Evolutionary conservation across 2,329 filamentous ascomycete species (phyloP), one percentile per base, ranked within the genome.

Genomic region (Diaporthe destruens): DNA sequence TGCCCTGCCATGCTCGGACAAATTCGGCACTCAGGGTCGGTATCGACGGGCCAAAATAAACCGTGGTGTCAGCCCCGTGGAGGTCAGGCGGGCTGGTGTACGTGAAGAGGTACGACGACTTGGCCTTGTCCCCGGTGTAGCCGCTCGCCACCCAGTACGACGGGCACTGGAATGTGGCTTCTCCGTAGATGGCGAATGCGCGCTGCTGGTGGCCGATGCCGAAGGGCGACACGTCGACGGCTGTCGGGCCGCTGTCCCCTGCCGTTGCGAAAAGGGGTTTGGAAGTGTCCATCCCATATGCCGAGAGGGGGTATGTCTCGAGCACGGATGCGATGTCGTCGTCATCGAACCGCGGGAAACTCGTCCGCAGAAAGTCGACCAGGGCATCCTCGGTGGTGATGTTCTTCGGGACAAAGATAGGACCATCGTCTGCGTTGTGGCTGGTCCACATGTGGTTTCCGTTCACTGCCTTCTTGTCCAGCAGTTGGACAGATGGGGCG

Each of bases 101-200:
- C 14, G 56, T 59, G 56, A 59, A 59, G 36, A 59, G 56, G 56
- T 59, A 59, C 18, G 56, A 59, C 56, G 56, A 59, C 56, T 59
- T 59, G n/a, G 20, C 34, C 7, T 14, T 5, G 56, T 59, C 36
- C 14, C 56, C 56, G 2, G 56, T 59, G 56, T 42, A 59, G 36
- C 56, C 56, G n/a, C 36, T 59, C 6, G 56, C 56, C 8, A 59
- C 7, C 56, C 56, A 59, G 56, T 59, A 59, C 6, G 56, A 59
- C 20, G 56, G 36, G 23, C 56, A 59, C n/a, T 59, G 56, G 34
- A 59, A 42, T 20, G 56, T 59, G 12, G 36, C 36, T 14, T 59
- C 56, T 0, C n/a, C 56, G 56, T 59, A 59, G 56, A 59, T 42
- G 56, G 56, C 56, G 56, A 25, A 14, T 36, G 56, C 56, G 11